Evolutionary conservation across 306 rosid species (phyloP).

Genomic region (Begonia masoniana): DNA sequence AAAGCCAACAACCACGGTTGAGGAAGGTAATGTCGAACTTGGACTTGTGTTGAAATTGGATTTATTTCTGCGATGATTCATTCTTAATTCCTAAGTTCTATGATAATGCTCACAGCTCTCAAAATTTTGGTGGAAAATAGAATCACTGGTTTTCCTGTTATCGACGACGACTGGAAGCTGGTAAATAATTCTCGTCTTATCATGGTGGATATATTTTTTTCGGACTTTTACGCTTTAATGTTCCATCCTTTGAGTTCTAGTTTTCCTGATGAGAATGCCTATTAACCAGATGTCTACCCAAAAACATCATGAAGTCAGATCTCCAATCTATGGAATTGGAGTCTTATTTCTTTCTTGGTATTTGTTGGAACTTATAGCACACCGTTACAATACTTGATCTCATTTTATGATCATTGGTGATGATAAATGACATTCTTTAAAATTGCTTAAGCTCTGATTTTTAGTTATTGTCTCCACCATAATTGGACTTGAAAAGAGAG

Average conservation of each 20-base stretch:
- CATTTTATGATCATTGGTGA: too few relatives aligned
- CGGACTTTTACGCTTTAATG: background rate
- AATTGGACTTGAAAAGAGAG: too few relatives aligned
- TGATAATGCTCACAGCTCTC: constrained; percentile 37
- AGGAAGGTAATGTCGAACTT: constrained; percentile 46
- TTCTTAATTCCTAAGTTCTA: background rate
- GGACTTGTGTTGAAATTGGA: background rate
- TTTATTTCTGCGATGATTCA: background rate
- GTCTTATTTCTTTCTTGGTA: background rate
- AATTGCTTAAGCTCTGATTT: too few relatives aligned
- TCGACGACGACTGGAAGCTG: constrained; percentile 77
- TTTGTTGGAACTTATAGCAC: background rate
- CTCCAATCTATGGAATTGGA: too few relatives aligned
- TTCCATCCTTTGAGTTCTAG: background rate
- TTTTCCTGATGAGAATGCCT: too few relatives aligned
- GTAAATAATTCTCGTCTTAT: constrained; percentile 24
- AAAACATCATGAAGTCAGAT: too few relatives aligned
- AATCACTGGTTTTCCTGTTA: constrained; percentile 91
- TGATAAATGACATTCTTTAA: too few relatives aligned
- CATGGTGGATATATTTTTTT: background rate
- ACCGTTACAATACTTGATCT: background rate
- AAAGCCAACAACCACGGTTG: constrained; percentile 77
- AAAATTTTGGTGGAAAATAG: constrained; percentile 66
- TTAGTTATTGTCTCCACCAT: too few relatives aligned
- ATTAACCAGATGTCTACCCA: too few relatives aligned